Evolutionary conservation across 805 yeast species (phyloP), one percentile per base, ranked within the genome.

Genomic region (Candida suzukii): DNA sequence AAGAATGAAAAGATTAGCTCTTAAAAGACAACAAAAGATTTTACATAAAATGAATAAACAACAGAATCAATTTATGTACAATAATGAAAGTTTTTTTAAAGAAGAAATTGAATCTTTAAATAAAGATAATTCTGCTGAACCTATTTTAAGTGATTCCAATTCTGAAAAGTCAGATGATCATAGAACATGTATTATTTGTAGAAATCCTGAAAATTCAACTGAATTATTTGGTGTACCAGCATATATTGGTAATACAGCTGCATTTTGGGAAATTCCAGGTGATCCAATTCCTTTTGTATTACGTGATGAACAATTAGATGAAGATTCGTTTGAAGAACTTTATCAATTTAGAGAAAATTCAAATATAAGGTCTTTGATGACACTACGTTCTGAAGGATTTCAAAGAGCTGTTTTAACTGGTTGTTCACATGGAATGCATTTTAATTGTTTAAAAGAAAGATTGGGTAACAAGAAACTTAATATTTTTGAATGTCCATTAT

Each of bases 41-140:
- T 54, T 82, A 68, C 72, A 70, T 22, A 80, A 74, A 51, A 77
- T 84, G 68, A 74, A 76, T 19, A 79, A 70, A 42, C 79, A 74
- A 48, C 65, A 77, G 41, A 55, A 60, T 20, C 56, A 60, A 34
- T 76, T 76, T 40, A 55, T 71, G 46, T 61, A 53, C 26, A 60
- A 67, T 20, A 71, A 74, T 45, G 53, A 61, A 36, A 57, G 38
- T 3, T 51, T 42, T 35, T 51, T 60, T 27, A 44, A 46, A n/a
- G 47, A 39, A 38, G 22, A 36, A 25, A 19, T 19, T 18, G 32
- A 24, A 22, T n/a, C n/a, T n/a, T n/a, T n/a, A n/a, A n/a, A n/a
- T n/a, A 34, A 17, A 35, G 18, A 6, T n/a, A n/a, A n/a, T n/a
- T n/a, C n/a, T n/a, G n/a, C n/a, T n/a, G 16, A n/a, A 8, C 30